Conservation (phyloP, 2,329 filamentous ascomycete species). For the Camptophora hylomeconis region DNA sequence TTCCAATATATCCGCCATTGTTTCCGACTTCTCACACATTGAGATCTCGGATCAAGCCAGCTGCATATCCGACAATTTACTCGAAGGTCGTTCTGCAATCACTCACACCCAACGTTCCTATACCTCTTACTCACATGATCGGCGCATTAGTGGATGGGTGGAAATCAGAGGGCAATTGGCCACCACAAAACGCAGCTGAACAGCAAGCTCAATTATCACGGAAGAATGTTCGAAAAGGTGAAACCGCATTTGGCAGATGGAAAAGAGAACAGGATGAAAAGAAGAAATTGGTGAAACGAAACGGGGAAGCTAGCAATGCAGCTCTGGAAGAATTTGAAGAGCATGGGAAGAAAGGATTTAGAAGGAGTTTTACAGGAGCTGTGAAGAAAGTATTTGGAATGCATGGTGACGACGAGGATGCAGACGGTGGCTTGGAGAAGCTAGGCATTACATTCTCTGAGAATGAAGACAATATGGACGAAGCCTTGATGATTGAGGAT, state of each 20-base stretch:
- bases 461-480: neutral
- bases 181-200: slow-evolving; percentile 39
- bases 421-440: slow-evolving; percentile 2
- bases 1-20: slow-evolving; percentile 62
- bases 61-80: slow-evolving; percentile 71
- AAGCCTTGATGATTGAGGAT: too few relatives aligned
- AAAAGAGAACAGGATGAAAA: slow-evolving; percentile 6
- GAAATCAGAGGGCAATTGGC: slow-evolving; percentile 92
- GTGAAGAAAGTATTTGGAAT: slow-evolving; percentile 4
- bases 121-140: slow-evolving; percentile 74
- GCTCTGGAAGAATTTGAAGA: slow-evolving; percentile 2
- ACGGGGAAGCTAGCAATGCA: neutral
- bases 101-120: slow-evolving; percentile 72
- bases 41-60: slow-evolving; percentile 60
- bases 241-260: slow-evolving; percentile 4
- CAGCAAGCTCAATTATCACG: neutral
- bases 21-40: slow-evolving; percentile 63
- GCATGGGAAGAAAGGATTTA: slow-evolving; percentile 1
- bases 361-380: slow-evolving; percentile 2
- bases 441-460: slow-evolving; percentile 3
- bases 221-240: slow-evolving; percentile 2
- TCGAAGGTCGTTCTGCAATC: slow-evolving; percentile 73
- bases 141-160: slow-evolving; percentile 74
- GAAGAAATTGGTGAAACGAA: too few relatives aligned
- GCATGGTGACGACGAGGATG: slow-evolving; percentile 1